Evolutionary conservation across 2,329 filamentous ascomycete species (phyloP), one percentile per base, ranked within the genome.

Genomic region (Ophiocordyceps sinensis): DNA sequence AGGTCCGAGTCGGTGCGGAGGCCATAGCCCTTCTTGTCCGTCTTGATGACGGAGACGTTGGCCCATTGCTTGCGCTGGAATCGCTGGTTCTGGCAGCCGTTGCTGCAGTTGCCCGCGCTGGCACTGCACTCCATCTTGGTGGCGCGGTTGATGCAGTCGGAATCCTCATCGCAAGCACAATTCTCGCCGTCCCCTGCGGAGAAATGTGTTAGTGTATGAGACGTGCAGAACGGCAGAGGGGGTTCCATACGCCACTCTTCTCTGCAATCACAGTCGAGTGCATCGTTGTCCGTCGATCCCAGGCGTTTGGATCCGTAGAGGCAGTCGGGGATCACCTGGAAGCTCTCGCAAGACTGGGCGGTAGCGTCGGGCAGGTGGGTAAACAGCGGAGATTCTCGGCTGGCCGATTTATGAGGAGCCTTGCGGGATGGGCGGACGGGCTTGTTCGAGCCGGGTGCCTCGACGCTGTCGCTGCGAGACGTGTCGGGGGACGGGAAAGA

Each of bases 61-160:
- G 89, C 88, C 56, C 91, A 96, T 53, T 93, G 77, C 61, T 82
- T 88, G 51, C 78, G 82, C 61, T 93, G 85, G 54, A 98, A 96
- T 45, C 91, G 82, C 61, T 94, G 87, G 57, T 98, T 98, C 59
- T 94, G 85, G 60, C 91, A 98, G 38, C 77, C 77, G 31, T 77
- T 68, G 41, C 88, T 88, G 61, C 91, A 98, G 56, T 86, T 85
- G 62, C 88, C 60, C 28, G 59, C 91, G 50, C 88, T 82, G 45
- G 77, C 77, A 47, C 73, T 70, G 59, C 91, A 98, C 65, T 98
- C 91, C 77, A 96, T 94, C 62, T 95, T 96, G 44, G 89, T 96
- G 43, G 86, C 85, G 54, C 91, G 84, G 62, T 98, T 98, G 70
- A 98, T 98, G 64, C 91, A 98, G 61, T 96, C 89, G 14, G 88